These are phyloP conservation scores for Neurospora cerealis DNA, from an alignment of 495 filamentous ascomycete species.

Conservation along the genomic window DNA sequence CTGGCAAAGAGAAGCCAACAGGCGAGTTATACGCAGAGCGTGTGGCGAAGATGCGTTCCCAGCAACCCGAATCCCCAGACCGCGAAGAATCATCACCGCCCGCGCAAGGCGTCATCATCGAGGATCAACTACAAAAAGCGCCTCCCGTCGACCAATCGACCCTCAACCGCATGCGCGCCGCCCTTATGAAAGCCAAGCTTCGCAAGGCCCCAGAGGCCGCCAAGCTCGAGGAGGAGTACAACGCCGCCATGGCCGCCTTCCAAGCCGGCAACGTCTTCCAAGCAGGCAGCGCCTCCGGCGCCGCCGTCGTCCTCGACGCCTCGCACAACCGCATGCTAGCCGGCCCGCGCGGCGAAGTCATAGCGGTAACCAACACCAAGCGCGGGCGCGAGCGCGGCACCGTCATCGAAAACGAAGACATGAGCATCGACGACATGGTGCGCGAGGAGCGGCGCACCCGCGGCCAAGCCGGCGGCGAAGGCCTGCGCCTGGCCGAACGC, in stretches of 20 bases:
- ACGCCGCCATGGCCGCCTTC: constrained; percentile 54
- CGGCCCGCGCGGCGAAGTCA: constrained; percentile 63
- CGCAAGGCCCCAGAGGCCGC: constrained; percentile 60
- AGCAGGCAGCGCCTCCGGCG: constrained; percentile 8
- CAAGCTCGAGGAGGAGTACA: constrained; percentile 78
- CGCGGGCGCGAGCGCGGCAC: constrained; percentile 69
- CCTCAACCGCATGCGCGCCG: constrained; percentile 82
- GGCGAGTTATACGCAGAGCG: constrained; percentile 80
- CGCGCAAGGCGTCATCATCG: constrained; percentile 35
- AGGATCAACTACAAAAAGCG: constrained; percentile 32
- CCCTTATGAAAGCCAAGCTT: constrained; percentile 89
- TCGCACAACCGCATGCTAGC: constrained; percentile 88
- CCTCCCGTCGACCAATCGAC: constrained; percentile 58
- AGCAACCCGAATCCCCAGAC: background rate
- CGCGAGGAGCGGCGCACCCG: constrained; percentile 78
- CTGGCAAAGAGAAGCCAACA: constrained; percentile 78
- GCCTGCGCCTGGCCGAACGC: constrained; percentile 71
- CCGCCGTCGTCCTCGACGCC: constrained; percentile 69
- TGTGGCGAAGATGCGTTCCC: constrained; percentile 12
- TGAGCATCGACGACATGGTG: constrained; percentile 94
- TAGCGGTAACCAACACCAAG: constrained; percentile 55
- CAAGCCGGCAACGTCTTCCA: constrained; percentile 32
- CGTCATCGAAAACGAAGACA: constrained; percentile 86
- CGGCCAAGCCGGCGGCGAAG: constrained; percentile 71
- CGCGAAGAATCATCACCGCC: constrained; percentile 9